Evolutionary conservation across 352 stramenopile species (phyloP).

Genomic region (Phytophthora europaea): DNA sequence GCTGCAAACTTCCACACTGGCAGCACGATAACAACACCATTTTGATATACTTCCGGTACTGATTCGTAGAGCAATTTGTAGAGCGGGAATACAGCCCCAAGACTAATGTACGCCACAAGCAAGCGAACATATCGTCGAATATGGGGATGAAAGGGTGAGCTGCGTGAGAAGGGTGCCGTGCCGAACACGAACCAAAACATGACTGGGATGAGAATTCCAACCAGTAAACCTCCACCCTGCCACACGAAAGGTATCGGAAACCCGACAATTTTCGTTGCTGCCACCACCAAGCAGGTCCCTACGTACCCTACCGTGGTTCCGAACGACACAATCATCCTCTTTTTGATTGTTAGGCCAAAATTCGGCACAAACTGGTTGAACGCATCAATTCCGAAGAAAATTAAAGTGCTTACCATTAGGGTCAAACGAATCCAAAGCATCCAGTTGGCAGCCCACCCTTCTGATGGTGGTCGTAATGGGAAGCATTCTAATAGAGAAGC

Average conservation of each 20-base stretch:
- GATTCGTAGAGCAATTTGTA: slow-evolving; percentile 12
- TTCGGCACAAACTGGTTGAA: neutral
- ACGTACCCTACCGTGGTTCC: neutral
- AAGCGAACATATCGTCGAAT: neutral
- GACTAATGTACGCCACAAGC: neutral
- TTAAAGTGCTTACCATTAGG: neutral
- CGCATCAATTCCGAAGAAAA: neutral
- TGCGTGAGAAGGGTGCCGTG: neutral
- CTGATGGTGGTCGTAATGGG: neutral
- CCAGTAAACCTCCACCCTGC: neutral
- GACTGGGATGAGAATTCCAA: neutral
- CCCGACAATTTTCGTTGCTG: neutral
- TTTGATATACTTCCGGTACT: neutral
- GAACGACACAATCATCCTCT: neutral
- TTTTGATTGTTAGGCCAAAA: neutral
- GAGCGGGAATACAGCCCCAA: neutral
- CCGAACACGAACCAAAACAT: neutral
- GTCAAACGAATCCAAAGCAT: neutral
- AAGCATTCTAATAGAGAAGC: neutral
- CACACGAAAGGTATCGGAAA: slow-evolving; percentile 1
- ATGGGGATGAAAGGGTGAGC: neutral
- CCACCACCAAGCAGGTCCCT: neutral
- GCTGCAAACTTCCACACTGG: slow-evolving; percentile 16
- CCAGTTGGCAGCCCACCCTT: slow-evolving; percentile 2
- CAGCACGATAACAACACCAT: neutral